Conservation (phyloP, 176 grass and related monocot species). For the Eragrostis curvula region DNA sequence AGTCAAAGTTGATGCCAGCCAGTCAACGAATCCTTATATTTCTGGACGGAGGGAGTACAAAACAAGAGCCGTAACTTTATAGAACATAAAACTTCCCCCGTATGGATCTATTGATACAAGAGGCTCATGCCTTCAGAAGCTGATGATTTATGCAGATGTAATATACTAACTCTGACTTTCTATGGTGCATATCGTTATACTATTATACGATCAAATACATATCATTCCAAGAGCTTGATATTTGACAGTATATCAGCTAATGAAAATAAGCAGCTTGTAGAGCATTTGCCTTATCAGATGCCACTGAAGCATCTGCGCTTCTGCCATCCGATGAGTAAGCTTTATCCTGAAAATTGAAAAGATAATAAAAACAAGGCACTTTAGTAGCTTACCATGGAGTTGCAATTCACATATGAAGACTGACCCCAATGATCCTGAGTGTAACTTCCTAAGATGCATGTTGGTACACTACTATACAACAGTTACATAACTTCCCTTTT, state of each 20-base stretch:
- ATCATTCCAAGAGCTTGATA: background rate
- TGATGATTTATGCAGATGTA: slow-evolving; percentile 16
- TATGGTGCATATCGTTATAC: background rate
- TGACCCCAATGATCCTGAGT: no score
- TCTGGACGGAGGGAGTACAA: no score
- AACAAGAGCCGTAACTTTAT: background rate
- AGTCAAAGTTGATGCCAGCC: no score
- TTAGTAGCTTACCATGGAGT: no score
- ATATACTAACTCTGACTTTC: background rate
- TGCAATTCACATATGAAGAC: no score
- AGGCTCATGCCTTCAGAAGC: background rate
- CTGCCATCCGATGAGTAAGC: slow-evolving; percentile 53
- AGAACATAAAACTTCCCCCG: background rate
- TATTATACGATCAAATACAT: slow-evolving; percentile 3
- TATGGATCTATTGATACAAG: background rate
- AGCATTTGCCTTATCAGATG: slow-evolving; percentile 50
- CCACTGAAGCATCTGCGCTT: slow-evolving; percentile 36
- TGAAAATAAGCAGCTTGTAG: slow-evolving; percentile 44
- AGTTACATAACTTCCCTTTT: no score
- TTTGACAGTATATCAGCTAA: background rate
- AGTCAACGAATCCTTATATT: no score
- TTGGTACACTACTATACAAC: no score
- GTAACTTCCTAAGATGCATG: no score
- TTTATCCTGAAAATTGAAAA: slow-evolving; percentile 48
- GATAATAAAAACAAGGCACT: no score